Base-by-base conservation (phyloP, 75 land plant species). In the Sequoiadendron giganteum region DNA sequence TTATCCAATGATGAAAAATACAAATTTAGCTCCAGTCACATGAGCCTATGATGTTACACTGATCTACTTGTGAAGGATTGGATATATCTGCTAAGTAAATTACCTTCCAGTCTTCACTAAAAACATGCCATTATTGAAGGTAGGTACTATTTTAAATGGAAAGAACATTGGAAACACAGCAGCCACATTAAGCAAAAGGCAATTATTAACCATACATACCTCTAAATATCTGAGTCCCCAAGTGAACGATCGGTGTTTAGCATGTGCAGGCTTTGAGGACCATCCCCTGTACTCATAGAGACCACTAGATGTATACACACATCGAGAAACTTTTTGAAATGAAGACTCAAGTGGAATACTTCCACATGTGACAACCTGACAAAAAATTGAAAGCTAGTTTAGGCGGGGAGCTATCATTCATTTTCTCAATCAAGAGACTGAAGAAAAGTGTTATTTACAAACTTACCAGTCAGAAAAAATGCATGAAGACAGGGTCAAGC, bases 361-460 rank as follows among this genome's bases (percentile, higher is more conserved):
- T 52, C 98, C 97, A 88, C 98, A 96, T 38, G 96, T 96, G 34
- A 96, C 98, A 78, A 96, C 94, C 98, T 96, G 91, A 85, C 10
- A 56, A 40, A 52, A 85, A 85, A 85, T 56, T 15, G n/a, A 47
- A 47, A n/a, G 14, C 54, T 45, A 82, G 49, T 45, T 82, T 47
- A 82, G 28, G 84, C 5, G 21, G 52, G 3, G 10, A 82, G 34
- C 10, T 47, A 45, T 47, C 15, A n/a, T 47, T 47, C 49, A 82
- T 82, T 43, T 82, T 28, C 25, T 47, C 8, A 82, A 82, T n/a
- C 30, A 25, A 82, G 10, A 28, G 48, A 82, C 21, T 28, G 10
- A 82, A 82, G 32, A 28, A 47, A 82, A 25, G 43, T 45, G 14
- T n/a, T 47, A 3, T 43, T 25, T 13, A 45, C 25, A 34, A 82